A percentile compares a stretch with the other conserved stretches of the same genome.
These are phyloP conservation scores for Ophiocordyceps polyrhachis-furcata DNA, from an alignment of 2,329 filamentous ascomycete genomes.

Conservation along the genomic window DNA sequence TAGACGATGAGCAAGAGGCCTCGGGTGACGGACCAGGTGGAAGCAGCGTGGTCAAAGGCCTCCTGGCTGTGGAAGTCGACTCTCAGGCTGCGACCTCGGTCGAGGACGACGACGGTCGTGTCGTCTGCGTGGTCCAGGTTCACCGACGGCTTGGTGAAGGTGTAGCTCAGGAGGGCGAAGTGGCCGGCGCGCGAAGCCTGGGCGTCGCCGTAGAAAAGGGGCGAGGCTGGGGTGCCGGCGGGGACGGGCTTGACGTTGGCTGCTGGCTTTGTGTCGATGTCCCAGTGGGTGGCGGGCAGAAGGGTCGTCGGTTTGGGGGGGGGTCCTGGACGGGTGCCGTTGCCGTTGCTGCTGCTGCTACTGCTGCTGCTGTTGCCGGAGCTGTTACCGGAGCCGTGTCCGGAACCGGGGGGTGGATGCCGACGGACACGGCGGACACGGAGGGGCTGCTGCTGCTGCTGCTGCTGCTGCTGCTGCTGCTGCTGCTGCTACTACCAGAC, in stretches of 20 bases:
- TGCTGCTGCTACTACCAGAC: not conserved
- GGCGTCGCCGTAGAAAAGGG: constrained; percentile 9
- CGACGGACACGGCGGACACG: too few species aligned
- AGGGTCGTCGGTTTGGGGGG: not conserved
- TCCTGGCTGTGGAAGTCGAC: constrained; percentile 6
- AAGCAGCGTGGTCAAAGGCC: constrained; percentile 7
- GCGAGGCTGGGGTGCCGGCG: constrained; percentile 4
- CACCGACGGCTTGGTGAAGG: constrained; percentile 10
- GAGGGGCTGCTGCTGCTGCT: too few species aligned
- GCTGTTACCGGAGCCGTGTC: not conserved
- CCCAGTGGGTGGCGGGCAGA: not conserved
- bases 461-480: too few species aligned
- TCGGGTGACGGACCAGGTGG: constrained; percentile 6
- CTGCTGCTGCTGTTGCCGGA: too few species aligned
- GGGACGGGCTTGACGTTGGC: constrained; percentile 9
- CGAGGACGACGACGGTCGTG: constrained; percentile 4
- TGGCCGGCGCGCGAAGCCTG: constrained; percentile 5
- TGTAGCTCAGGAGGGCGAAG: constrained; percentile 10
- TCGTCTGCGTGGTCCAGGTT: constrained; percentile 12
- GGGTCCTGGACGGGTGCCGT: too few species aligned
- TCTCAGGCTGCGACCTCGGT: not conserved
- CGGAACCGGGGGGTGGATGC: not conserved
- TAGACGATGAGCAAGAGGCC: constrained; percentile 11
- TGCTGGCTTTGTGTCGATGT: constrained; percentile 6
- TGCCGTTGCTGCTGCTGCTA: too few species aligned